Conservation (phyloP, 192 early-diverging fungal species). For the Martensiomyces pterosporus region DNA sequence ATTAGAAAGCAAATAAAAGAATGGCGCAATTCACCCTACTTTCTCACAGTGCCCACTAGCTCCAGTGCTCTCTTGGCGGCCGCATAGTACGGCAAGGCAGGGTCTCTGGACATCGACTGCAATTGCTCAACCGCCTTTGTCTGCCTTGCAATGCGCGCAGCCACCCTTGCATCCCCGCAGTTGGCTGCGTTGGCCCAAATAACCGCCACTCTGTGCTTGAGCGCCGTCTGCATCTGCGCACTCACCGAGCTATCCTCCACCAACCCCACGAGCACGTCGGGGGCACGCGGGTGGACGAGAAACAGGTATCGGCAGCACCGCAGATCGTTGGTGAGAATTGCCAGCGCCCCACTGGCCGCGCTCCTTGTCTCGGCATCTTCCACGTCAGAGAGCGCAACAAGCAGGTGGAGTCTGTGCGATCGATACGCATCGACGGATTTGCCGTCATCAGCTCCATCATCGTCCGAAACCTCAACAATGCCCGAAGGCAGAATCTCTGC, state of each 20-base stretch:
- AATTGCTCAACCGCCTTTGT: neutral
- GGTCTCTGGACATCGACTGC: constrained; percentile 19
- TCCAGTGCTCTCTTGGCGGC: constrained; percentile 25
- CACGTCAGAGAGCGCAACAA: constrained; percentile 82
- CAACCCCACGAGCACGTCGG: constrained; percentile 17
- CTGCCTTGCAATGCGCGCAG: neutral
- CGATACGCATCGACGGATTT: constrained; percentile 21
- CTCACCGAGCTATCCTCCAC: neutral
- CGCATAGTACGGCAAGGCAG: constrained; percentile 10
- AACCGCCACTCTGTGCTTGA: constrained; percentile 36
- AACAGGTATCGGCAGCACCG: constrained; percentile 38
- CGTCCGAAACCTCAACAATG: constrained; percentile 28
- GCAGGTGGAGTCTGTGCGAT: constrained; percentile 63
- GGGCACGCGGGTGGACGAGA: constrained; percentile 30
- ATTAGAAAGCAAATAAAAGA: too few relatives aligned
- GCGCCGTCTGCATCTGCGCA: neutral
- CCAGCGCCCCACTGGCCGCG: constrained; percentile 82
- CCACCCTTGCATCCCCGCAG: constrained; percentile 24
- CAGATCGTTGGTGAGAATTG: constrained; percentile 62
- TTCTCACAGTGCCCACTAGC: neutral
- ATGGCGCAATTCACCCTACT: neutral
- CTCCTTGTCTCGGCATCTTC: constrained; percentile 80
- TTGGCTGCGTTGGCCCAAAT: constrained; percentile 34
- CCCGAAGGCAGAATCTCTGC: constrained; percentile 9
- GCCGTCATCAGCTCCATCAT: neutral